Evolutionary conservation across 192 early-diverging fungal species (phyloP), one percentile per base, ranked within the genome.

Genomic region (Podochytrium sp.): DNA sequence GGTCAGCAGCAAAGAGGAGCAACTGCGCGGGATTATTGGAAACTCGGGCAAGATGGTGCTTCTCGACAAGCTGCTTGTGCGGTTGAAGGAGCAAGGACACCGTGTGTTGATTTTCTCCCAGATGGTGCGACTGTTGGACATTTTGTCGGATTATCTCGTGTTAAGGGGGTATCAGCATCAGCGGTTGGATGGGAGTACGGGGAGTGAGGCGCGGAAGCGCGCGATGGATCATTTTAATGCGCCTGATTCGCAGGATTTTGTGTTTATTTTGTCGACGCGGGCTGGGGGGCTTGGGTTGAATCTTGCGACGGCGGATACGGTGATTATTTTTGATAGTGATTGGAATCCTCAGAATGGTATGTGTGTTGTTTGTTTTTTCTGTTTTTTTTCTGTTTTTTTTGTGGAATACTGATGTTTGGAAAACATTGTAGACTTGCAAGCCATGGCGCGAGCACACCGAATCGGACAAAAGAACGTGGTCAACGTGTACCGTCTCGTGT

Each of bases 21-120:
- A 91, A 65, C 78, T 97, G 42, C 85, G 87, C 20, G 96, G 91
- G 0, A 79, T 98, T 30, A 86, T 99, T 53, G 88, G 81, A 51
- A 95, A 94, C 81, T 96, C 95, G 71, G 98, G 98, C 50, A 99
- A 99, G 78, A 98, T 99, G 97, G 90, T 96, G 3, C 78, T 99
- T 10, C 80, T 99, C 27, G 98, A 99, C 77, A 98, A 98, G 81
- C 82, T 99, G 52, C 79, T 99, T 73, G 89, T 92, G 7, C 88
- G 96, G 40, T 85, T 98, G 18, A 92, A 95, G 76, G 88, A 85
- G 60, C 94, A 90, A 32, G 97, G 96, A 2, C 95, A 98, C 81
- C 93, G 98, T 38, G 96, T 98, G 4, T 82, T 99, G 60, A 98
- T 99, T 55, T 99, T 98, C 76, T 98, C 95, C 20, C 98, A 99